These are phyloP conservation scores for Heimioporus retisporus DNA, from an alignment of 1,284 basidiomycete genomes.

Conservation along the genomic window DNA sequence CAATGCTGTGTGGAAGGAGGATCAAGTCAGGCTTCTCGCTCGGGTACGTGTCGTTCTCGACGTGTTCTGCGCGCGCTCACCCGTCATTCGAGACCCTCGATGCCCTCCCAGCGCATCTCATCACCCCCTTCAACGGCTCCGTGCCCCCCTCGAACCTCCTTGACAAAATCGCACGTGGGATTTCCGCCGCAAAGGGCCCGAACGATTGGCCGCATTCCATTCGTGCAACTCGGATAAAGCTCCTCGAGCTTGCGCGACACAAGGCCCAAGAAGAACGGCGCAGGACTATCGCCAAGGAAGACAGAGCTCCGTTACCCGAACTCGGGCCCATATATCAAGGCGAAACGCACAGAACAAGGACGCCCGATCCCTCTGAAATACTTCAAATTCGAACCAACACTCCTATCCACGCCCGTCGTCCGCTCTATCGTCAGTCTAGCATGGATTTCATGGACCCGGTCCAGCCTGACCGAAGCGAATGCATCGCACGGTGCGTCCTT, in stretches of 20 bases:
- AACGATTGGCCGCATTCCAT: slow-evolving; percentile 84
- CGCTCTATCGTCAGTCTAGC: slow-evolving; percentile 81
- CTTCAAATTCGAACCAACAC: slow-evolving; percentile 56
- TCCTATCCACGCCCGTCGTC: slow-evolving; percentile 50
- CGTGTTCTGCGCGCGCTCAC: slow-evolving; percentile 21
- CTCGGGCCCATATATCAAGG: slow-evolving; percentile 16
- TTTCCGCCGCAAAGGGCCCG: slow-evolving; percentile 75
- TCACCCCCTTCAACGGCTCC: slow-evolving; percentile 84
- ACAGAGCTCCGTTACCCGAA: slow-evolving; percentile 16
- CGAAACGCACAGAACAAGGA: slow-evolving; percentile 24
- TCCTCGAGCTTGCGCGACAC: slow-evolving; percentile 75
- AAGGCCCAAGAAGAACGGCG: slow-evolving; percentile 65
- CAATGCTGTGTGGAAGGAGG: slow-evolving; percentile 78
- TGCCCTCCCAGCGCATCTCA: slow-evolving; percentile 80
- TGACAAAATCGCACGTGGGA: slow-evolving; percentile 83
- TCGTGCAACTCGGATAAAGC: slow-evolving; percentile 81
- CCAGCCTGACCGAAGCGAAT: slow-evolving; percentile 58
- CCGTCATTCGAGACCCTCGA: slow-evolving; percentile 66
- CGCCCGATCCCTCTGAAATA: slow-evolving; percentile 46
- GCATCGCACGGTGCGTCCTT: slow-evolving; percentile 66
- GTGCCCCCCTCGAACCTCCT: slow-evolving; percentile 85
- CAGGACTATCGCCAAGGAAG: slow-evolving; percentile 49
- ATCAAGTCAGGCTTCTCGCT: slow-evolving; percentile 72
- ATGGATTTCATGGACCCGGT: slow-evolving; percentile 81
- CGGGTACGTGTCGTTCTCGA: slow-evolving; percentile 58